Evolutionary conservation across 805 yeast genomes (phyloP).

Genomic region (Lachancea dasiensis): DNA sequence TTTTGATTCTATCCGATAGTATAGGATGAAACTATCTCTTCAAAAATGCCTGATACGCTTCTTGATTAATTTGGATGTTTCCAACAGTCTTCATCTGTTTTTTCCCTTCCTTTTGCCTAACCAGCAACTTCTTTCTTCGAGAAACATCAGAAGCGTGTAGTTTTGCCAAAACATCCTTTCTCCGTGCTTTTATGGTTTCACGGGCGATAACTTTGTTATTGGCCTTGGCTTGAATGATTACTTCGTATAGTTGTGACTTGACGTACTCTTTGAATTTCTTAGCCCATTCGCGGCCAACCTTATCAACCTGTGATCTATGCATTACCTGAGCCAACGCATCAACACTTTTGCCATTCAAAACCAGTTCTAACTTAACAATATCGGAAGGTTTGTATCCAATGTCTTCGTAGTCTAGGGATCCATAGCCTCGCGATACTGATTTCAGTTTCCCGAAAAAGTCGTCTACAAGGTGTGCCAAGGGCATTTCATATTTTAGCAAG

Average conservation of each 20-base stretch:
- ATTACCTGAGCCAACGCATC: slow-evolving; percentile 90
- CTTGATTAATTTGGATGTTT: slow-evolving; percentile 67
- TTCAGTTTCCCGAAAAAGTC: slow-evolving; percentile 93
- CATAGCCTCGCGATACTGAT: slow-evolving; percentile 86
- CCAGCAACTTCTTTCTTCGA: slow-evolving; percentile 80
- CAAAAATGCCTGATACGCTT: slow-evolving; percentile 85
- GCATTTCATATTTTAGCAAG: slow-evolving; percentile 69
- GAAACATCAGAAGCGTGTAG: slow-evolving; percentile 91
- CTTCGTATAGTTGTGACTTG: slow-evolving; percentile 82
- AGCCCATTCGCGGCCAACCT: slow-evolving; percentile 77
- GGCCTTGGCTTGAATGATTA: slow-evolving; percentile 85
- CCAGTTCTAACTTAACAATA: slow-evolving; percentile 77
- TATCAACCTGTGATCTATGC: slow-evolving; percentile 72
- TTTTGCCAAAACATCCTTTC: slow-evolving; percentile 92
- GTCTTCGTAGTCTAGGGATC: slow-evolving; percentile 91
- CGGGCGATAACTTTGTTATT: slow-evolving; percentile 77
- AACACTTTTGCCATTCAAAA: slow-evolving; percentile 82
- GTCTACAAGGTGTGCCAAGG: slow-evolving; percentile 85
- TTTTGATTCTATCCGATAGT: background rate
- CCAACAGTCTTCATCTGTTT: slow-evolving; percentile 77
- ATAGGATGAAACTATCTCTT: slow-evolving; percentile 18
- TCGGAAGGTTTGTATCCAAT: slow-evolving; percentile 78
- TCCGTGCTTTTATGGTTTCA: slow-evolving; percentile 86
- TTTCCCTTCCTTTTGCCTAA: slow-evolving; percentile 91
- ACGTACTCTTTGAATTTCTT: slow-evolving; percentile 73